These are phyloP conservation scores for Draba incana DNA, from an alignment of 345 rosid genomes.

Conservation along the genomic window DNA sequence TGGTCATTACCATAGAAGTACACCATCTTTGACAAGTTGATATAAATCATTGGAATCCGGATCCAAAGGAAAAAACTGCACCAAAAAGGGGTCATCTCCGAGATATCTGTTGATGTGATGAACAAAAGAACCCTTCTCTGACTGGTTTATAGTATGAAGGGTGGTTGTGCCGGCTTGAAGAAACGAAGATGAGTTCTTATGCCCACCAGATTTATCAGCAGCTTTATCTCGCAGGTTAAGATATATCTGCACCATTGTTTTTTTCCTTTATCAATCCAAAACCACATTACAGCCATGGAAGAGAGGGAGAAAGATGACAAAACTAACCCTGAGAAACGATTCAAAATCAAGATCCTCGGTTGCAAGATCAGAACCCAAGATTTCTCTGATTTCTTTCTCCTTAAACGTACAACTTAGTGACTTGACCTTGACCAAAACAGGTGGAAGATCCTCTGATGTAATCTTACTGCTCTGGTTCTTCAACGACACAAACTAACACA, in stretches of 20 bases:
- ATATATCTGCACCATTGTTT: conserved; percentile 44
- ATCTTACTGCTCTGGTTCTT: conserved; percentile 71
- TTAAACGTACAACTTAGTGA: conserved; percentile 60
- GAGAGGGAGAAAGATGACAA: neutral
- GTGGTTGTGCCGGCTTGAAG: conserved; percentile 73
- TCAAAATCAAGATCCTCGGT: conserved; percentile 74
- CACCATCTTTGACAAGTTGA: conserved; percentile 90
- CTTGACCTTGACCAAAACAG: conserved; percentile 72
- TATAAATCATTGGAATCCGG: conserved; percentile 75
- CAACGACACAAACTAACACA: conserved; percentile 55
- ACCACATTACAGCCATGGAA: no score
- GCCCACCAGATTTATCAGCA: conserved; percentile 60
- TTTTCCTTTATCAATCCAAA: no score
- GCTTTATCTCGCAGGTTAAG: conserved; percentile 66
- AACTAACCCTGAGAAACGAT: conserved; percentile 71
- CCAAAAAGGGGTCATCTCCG: conserved; percentile 79
- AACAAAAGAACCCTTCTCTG: conserved; percentile 87
- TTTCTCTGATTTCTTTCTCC: conserved; percentile 68
- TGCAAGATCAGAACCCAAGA: conserved; percentile 50
- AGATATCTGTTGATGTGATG: conserved; percentile 90
- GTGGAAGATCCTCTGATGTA: conserved; percentile 62
- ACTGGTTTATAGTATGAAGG: conserved; percentile 72
- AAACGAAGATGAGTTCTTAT: conserved; percentile 67
- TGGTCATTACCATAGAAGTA: conserved; percentile 73
- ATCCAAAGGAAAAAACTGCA: conserved; percentile 91